Evolutionary conservation across 768 basidiomycete genomes (phyloP).

Genomic region (Tylopilus intermedius): DNA sequence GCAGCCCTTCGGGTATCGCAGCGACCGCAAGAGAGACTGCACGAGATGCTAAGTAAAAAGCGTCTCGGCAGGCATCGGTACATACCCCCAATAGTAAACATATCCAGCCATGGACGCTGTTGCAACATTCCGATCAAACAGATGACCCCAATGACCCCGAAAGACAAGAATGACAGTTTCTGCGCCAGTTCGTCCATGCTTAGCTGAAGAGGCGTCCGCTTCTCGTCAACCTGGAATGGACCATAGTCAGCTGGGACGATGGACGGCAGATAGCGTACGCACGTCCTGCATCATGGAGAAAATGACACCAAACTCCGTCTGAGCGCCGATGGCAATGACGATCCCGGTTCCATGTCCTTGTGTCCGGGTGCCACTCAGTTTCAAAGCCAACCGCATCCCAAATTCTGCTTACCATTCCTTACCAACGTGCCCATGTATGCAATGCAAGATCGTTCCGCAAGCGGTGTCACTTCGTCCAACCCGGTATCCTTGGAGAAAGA

Average conservation of each 20-base stretch:
- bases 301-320: constrained; percentile 93
- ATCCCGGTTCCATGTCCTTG: constrained; percentile 78
- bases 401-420: constrained; percentile 58
- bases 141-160: constrained; percentile 92
- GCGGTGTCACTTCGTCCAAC: constrained; percentile 40
- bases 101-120: constrained; percentile 85
- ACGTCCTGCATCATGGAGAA: constrained; percentile 99
- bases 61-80: neutral
- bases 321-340: constrained; percentile 78
- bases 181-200: constrained; percentile 97
- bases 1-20: constrained; percentile 93
- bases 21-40: constrained; percentile 96
- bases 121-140: constrained; percentile 87
- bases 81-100: constrained; percentile 98
- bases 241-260: neutral
- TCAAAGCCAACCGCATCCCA: neutral
- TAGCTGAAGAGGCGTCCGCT: constrained; percentile 85
- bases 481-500: constrained; percentile 30
- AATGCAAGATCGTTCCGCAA: constrained; percentile 83
- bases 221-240: constrained; percentile 61
- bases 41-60: constrained; percentile 13
- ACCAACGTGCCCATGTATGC: constrained; percentile 97
- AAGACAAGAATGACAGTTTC: constrained; percentile 84
- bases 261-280: constrained; percentile 15
- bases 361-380: neutral